Percentiles rank a stretch among this genome's conserved stretches.
phyloP scores from a whole-genome alignment of 768 basidiomycete species.

The Kockovaella imperatae region DNA sequence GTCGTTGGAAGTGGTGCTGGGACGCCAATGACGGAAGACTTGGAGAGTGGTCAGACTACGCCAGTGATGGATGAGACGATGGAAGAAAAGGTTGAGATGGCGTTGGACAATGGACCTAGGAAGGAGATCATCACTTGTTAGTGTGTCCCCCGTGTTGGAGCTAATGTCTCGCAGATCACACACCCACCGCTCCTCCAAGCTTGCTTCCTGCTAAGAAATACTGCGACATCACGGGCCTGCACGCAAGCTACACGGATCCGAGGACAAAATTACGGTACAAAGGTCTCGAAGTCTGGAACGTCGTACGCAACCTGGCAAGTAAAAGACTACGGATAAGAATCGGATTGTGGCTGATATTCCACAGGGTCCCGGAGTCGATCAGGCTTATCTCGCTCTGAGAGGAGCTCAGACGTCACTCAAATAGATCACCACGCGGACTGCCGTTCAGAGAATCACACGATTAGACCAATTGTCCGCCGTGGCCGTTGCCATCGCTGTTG shows the following conservation, averaged over 20 bases:
- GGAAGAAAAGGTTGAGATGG: conserved; percentile 1
- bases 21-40: conserved; percentile 7
- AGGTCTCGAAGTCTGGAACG: conserved; percentile 46
- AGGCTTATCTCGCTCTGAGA: conserved; percentile 39
- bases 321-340: not conserved
- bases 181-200: conserved; percentile 45
- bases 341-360: not conserved
- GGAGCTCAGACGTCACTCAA: conserved; percentile 38
- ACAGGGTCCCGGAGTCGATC: conserved; percentile 43
- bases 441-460: not conserved
- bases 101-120: conserved; percentile 5
- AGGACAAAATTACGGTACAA: conserved; percentile 46
- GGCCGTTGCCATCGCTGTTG: not conserved
- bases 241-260: conserved; percentile 46
- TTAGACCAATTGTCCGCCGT: not conserved
- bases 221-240: conserved; percentile 49
- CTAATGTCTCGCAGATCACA: conserved; percentile 27
- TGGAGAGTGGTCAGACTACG: conserved; percentile 4
- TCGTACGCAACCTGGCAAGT: conserved; percentile 43
- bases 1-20: conserved; percentile 3
- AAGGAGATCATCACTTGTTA: conserved; percentile 42
- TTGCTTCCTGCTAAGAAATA: conserved; percentile 47
- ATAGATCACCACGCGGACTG: conserved; percentile 3
- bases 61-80: conserved; percentile 1
- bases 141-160: conserved; percentile 3